Base-by-base conservation (phyloP, 2,329 filamentous ascomycete genomes). In the Xylariaceae sp. region DNA sequence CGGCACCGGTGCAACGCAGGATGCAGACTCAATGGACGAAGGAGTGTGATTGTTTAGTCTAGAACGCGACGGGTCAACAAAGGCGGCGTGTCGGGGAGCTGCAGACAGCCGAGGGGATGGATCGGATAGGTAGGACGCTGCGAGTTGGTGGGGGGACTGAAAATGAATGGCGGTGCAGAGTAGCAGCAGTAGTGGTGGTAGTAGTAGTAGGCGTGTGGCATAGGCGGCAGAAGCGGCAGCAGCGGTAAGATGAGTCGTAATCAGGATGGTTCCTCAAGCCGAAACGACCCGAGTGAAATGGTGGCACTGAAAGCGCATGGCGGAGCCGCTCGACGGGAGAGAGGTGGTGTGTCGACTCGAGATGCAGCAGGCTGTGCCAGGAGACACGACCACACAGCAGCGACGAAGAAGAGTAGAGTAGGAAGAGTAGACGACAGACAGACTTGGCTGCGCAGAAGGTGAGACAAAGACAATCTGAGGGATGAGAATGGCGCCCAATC, bases 51-150 rank as follows among this genome's bases (percentile, higher is more conserved):
- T 51, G 51, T 17, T 51, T 50, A 58, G 60, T 42, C 62, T 56
- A 54, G 35, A 53, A 64, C 39, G 39, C 37, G 37, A 42, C 11
- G 58, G 53, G 49, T 52, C 51, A 39, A 56, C 59, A 57, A 62
- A 64, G 67, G 64, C 62, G 49, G 66, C 51, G 50, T 57, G 60
- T 60, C 56, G 62, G 62, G 55, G 48, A 58, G 58, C 56, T 66
- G 66, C 62, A 65, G 64, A 63, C 51, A 63, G 55, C 68, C 66
- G 64, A 65, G 67, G 62, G 47, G 59, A 58, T 51, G 63, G 60
- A 60, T 64, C 49, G 54, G 52, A 56, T 57, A 57, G 48, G 61
- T 62, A 62, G 63, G 53, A 64, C 63, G 62, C 60, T 62, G 51
- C 55, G 49, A 52, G 61, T 59, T 59, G 47, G 64, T 58, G 23